Percentiles rank a stretch among this genome's conserved stretches.
phyloP scores from a whole-genome alignment of 2,329 filamentous ascomycete species.

The Pseudodiploospora longispora region DNA sequence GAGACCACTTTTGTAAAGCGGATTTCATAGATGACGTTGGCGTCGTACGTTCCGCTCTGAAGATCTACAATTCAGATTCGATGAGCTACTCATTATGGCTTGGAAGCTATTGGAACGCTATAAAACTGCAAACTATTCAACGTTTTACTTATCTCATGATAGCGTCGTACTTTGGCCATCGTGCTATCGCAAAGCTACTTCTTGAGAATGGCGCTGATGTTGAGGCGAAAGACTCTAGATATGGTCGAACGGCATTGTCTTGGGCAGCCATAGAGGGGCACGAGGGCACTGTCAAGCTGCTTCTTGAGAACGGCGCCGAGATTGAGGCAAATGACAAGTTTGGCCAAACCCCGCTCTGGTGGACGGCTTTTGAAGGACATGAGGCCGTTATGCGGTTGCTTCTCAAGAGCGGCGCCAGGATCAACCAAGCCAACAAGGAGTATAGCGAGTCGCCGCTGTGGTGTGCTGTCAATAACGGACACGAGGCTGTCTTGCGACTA shows the following conservation, averaged over 20 bases:
- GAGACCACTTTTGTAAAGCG: constrained; percentile 13
- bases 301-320: constrained; percentile 3
- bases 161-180: not conserved
- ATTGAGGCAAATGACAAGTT: not conserved
- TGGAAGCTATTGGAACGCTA: not conserved
- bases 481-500: constrained; percentile 4
- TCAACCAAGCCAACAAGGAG: not conserved
- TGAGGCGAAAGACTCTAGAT: not conserved
- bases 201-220: not conserved
- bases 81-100: constrained; percentile 5
- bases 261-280: not conserved
- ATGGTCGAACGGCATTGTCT: not conserved
- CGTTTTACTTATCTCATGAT: not conserved
- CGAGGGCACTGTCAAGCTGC: not conserved
- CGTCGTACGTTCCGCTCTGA: constrained; percentile 6
- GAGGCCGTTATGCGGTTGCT: not conserved
- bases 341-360: not conserved
- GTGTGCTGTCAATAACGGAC: constrained; percentile 1
- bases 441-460: constrained; percentile 1
- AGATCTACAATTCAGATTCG: constrained; percentile 10
- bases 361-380: not conserved
- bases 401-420: not conserved
- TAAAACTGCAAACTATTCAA: not conserved
- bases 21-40: constrained; percentile 3
- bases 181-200: not conserved